These are phyloP conservation scores for Leptosphaerulina australis DNA, from an alignment of 2,329 filamentous ascomycete species.

Conservation along the genomic window DNA sequence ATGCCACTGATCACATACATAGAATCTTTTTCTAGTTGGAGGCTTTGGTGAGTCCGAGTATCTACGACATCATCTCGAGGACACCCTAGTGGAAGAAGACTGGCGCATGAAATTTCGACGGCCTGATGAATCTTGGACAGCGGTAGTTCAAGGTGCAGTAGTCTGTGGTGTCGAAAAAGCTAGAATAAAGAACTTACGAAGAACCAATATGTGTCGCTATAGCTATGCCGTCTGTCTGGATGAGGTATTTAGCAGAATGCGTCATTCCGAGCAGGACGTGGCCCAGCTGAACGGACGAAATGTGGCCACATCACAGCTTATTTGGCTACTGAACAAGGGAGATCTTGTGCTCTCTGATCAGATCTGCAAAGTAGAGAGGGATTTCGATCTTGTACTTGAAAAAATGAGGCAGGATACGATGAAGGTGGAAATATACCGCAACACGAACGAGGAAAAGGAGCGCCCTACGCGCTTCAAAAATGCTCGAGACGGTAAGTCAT, in stretches of 20 bases:
- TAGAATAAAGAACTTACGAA: slow-evolving; percentile 13
- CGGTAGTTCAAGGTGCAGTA: slow-evolving; percentile 31
- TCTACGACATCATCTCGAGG: slow-evolving; percentile 20
- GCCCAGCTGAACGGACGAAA: not conserved
- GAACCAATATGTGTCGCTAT: slow-evolving; percentile 20
- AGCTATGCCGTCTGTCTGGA: slow-evolving; percentile 27
- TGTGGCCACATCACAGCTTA: slow-evolving; percentile 19
- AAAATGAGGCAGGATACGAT: slow-evolving; percentile 4
- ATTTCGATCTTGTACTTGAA: slow-evolving; percentile 14
- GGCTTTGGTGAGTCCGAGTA: slow-evolving; percentile 28
- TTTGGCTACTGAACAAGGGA: slow-evolving; percentile 28
- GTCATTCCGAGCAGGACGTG: slow-evolving; percentile 4
- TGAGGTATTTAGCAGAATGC: slow-evolving; percentile 17
- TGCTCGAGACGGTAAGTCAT: slow-evolving; percentile 11
- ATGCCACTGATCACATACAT: not conserved
- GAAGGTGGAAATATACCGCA: slow-evolving; percentile 16
- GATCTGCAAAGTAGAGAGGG: slow-evolving; percentile 6
- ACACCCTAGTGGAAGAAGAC: slow-evolving; percentile 11
- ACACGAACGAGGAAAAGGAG: slow-evolving; percentile 14
- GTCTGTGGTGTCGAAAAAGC: slow-evolving; percentile 35
- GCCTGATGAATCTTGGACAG: slow-evolving; percentile 30
- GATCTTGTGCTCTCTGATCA: slow-evolving; percentile 22
- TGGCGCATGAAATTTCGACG: slow-evolving; percentile 21
- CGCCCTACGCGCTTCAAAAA: slow-evolving; percentile 15
- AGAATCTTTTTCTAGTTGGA: slow-evolving; percentile 30